Evolutionary conservation across 345 rosid species (phyloP).

Genomic region (Brassica incana): DNA sequence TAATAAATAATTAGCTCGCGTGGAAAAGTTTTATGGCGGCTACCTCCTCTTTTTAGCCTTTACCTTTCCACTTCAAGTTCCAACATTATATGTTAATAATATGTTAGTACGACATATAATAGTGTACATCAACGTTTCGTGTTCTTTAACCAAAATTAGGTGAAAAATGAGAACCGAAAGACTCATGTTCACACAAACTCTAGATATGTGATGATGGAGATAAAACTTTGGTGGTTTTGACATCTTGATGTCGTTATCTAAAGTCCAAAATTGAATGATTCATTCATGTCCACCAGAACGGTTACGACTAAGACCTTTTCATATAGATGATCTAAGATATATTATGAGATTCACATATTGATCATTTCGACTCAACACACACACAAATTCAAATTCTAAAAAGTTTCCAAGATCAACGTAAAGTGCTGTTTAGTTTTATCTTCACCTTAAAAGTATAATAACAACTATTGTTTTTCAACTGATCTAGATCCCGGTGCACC

Average conservation of each 20-base stretch:
- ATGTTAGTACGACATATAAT: background rate
- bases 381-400: background rate
- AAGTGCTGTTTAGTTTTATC: background rate
- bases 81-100: conserved; percentile 16
- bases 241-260: conserved; percentile 10
- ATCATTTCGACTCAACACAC: background rate
- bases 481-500: background rate
- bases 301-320: background rate
- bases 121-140: conserved; percentile 21
- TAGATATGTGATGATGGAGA: conserved; percentile 3
- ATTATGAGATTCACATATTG: background rate
- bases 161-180: background rate
- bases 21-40: conserved; percentile 39
- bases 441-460: background rate
- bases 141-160: conserved; percentile 36
- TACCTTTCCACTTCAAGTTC: conserved; percentile 40
- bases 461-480: background rate
- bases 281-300: conserved; percentile 1
- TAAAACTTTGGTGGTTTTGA: conserved; percentile 11
- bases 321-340: background rate
- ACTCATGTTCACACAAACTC: conserved; percentile 26
- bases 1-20: conserved; percentile 24
- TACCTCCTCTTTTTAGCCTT: conserved; percentile 28
- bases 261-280: conserved; percentile 6
- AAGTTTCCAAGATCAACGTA: background rate